A percentile compares a stretch with the other conserved stretches of the same genome.
Conservation (phyloP, 2,329 filamentous ascomycete genomes). For the Pseudocercospora crystallina region DNA sequence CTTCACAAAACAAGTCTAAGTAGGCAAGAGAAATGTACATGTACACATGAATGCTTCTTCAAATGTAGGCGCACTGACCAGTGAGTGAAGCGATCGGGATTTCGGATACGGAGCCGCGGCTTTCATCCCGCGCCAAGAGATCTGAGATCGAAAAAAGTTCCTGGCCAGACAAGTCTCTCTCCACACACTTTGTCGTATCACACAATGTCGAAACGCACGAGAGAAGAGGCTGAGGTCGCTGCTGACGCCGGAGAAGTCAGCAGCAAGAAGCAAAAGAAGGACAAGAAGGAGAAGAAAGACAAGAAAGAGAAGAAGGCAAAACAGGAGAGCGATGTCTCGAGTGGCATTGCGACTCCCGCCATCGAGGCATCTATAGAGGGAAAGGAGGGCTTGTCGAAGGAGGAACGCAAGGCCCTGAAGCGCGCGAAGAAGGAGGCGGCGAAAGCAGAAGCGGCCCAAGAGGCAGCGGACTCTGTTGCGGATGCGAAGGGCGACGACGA, state of each 20-base stretch:
- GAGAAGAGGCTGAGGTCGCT: constrained; percentile 26
- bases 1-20: too few species aligned
- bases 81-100: too few species aligned
- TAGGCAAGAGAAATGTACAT: too few species aligned
- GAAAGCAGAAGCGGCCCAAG: constrained; percentile 27
- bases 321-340: constrained; percentile 10
- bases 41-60: too few species aligned
- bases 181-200: not conserved
- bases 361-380: constrained; percentile 14
- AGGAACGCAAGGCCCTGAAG: constrained; percentile 42
- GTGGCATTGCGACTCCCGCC: constrained; percentile 14
- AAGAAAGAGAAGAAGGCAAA: constrained; percentile 11
- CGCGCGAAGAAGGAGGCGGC: constrained; percentile 34
- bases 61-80: too few species aligned
- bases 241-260: constrained; percentile 15
- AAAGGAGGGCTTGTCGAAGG: constrained; percentile 35
- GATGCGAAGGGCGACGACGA: constrained; percentile 33
- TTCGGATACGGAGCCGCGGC: too few species aligned
- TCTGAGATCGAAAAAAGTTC: constrained; percentile 11
- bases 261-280: constrained; percentile 33
- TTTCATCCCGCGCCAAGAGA: constrained; percentile 1
- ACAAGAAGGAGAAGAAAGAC: constrained; percentile 25
- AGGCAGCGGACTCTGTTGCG: constrained; percentile 24
- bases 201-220: constrained; percentile 31
- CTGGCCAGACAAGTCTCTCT: constrained; percentile 1